Conservation (phyloP, 1,139 yeast genomes). For the Candida sanyaensis region DNA sequence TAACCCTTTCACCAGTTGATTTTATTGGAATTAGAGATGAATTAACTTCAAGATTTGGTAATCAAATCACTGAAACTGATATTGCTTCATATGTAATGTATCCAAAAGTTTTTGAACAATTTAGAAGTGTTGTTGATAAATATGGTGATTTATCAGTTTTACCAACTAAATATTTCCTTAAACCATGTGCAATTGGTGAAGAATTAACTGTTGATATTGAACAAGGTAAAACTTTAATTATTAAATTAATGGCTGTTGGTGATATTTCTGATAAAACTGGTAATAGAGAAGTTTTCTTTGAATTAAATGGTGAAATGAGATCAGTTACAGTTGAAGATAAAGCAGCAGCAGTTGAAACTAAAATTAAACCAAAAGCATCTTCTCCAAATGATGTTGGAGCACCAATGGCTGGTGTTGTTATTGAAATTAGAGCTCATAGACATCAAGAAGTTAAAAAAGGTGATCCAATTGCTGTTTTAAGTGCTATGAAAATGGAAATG, state of each 20-base stretch:
- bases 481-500: slow-evolving; percentile 99
- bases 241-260: slow-evolving; percentile 91
- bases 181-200: slow-evolving; percentile 84
- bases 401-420: slow-evolving; percentile 99
- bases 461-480: slow-evolving; percentile 88
- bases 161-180: slow-evolving; percentile 88
- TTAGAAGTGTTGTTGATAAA: slow-evolving; percentile 68
- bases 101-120: slow-evolving; percentile 94
- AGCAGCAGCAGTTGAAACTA: slow-evolving; percentile 78
- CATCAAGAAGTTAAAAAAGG: slow-evolving; percentile 95
- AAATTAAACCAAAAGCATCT: slow-evolving; percentile 89
- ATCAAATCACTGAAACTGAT: slow-evolving; percentile 74
- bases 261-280: slow-evolving; percentile 86
- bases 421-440: slow-evolving; percentile 87
- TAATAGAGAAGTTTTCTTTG: slow-evolving; percentile 93
- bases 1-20: slow-evolving; percentile 81
- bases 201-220: slow-evolving; percentile 89
- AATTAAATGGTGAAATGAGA: slow-evolving; percentile 97
- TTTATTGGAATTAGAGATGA: slow-evolving; percentile 70
- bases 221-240: slow-evolving; percentile 89
- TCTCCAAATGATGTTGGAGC: slow-evolving; percentile 96
- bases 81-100: slow-evolving; percentile 96
- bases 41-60: slow-evolving; percentile 62
- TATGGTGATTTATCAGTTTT: slow-evolving; percentile 92
- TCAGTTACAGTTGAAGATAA: slow-evolving; percentile 91